phyloP scores from a whole-genome alignment of 208 protist species.

The Leishmania turanica region DNA sequence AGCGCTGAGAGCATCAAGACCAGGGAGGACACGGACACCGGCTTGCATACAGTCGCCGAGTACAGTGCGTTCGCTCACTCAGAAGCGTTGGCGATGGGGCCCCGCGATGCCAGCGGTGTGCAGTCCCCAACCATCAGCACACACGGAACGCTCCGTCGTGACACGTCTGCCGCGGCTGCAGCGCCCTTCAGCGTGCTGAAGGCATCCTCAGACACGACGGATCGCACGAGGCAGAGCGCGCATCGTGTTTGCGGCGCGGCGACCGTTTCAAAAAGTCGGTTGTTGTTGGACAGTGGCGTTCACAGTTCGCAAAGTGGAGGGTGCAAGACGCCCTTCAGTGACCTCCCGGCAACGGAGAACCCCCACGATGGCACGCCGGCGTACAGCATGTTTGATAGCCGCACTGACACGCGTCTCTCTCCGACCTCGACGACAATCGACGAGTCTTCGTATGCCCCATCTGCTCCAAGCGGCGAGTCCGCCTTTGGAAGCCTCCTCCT shows the following conservation, averaged over 20 bases:
- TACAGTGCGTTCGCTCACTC: constrained; percentile 7
- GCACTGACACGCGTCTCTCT: not conserved
- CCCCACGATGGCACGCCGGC: not conserved
- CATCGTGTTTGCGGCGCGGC: not conserved
- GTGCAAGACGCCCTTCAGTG: not conserved
- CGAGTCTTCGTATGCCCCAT: not conserved
- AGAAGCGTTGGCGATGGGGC: not conserved
- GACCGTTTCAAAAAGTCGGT: not conserved
- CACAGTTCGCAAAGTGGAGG: not conserved
- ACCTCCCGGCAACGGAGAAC: not conserved
- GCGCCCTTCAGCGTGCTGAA: not conserved
- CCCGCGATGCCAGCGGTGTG: not conserved
- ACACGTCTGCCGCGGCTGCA: not conserved
- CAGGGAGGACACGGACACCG: not conserved
- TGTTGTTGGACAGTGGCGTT: not conserved
- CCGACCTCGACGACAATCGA: not conserved
- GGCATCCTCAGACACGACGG: not conserved
- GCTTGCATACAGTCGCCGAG: not conserved
- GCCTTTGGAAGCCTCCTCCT: not conserved
- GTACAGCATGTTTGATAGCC: constrained; percentile 1
- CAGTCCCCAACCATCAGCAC: not conserved
- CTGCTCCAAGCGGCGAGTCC: too few relatives aligned
- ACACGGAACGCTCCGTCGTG: too few relatives aligned
- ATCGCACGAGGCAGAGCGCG: not conserved
- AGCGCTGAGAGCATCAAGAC: not conserved